Evolutionary conservation across 192 early-diverging fungal species (phyloP), one percentile per base, ranked within the genome.

Genomic region (Funneliformis geosporum): DNA sequence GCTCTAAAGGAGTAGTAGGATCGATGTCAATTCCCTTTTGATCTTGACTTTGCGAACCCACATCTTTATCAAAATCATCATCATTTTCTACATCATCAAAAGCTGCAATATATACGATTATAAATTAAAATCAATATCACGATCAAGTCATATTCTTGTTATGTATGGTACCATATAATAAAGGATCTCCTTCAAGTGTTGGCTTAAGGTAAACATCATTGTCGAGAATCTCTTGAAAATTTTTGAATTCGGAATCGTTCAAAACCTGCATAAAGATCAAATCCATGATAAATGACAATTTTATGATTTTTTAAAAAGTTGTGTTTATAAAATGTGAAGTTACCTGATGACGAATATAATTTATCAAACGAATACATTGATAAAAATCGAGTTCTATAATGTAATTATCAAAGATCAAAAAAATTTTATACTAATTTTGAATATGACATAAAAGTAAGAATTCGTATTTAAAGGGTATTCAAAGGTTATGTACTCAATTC

Each of bases 301-400:
- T 25, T 61, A 0, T 14, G 0, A 8, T 44, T 61, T 14, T 65
- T 60, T 8, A 77, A 46, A 44, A 25, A 46, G n/a, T 74, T 42
- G 6, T 42, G 5, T 43, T n/a, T 43, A 38, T 75, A 28, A 72
- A 0, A 27, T 75, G 43, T 39, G 50, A 8, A 75, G 38, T 23
- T 73, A 82, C 82, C n/a, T 85, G 80, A 9, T 82, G 59, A 16
- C 94, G 86, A 61, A 93, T 85, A 78, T 90, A 92, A 80, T 95
- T 95, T 82, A 95, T 91, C 77, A 94, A 75, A 14, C 87, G 83
- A 73, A 95, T 93, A 55, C 92, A 92, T 60, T 91, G 91, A 87
- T 98, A 98, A 82, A 97, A 97, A 76, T 96, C 95, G 18, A 98
- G 88, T 23, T 83, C 84, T 90, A 80, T 11, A 81, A 55, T 8